A percentile compares a stretch with the other conserved stretches of the same genome.
Evolutionary conservation across 768 basidiomycete species (phyloP).

Genomic region (Tulasnella sp.): DNA sequence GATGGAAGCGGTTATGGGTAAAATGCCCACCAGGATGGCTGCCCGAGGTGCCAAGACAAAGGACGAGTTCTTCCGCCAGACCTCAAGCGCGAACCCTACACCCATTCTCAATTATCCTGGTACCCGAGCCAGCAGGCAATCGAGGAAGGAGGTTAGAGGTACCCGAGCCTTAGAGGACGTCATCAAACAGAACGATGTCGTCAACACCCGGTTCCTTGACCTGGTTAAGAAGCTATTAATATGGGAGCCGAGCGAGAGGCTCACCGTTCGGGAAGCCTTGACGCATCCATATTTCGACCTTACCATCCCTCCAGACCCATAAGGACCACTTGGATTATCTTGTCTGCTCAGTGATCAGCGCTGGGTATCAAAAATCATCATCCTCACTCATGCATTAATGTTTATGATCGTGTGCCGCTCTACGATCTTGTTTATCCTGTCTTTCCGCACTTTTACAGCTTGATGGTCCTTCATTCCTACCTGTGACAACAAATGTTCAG

Average conservation of each 20-base stretch:
- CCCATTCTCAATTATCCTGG: slow-evolving; percentile 75
- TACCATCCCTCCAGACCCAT: slow-evolving; percentile 26
- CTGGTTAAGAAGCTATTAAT: slow-evolving; percentile 81
- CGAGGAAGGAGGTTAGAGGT: slow-evolving; percentile 87
- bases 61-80: slow-evolving; percentile 84
- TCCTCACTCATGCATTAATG: slow-evolving; percentile 3
- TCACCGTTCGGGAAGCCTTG: slow-evolving; percentile 83
- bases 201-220: slow-evolving; percentile 79
- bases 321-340: slow-evolving; percentile 6
- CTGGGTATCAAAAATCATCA: neutral
- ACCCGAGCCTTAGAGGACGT: slow-evolving; percentile 81
- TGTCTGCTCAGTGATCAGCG: neutral
- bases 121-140: slow-evolving; percentile 70
- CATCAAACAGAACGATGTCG: slow-evolving; percentile 67
- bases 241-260: slow-evolving; percentile 85
- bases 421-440: neutral
- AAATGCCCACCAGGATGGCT: slow-evolving; percentile 86
- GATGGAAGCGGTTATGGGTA: slow-evolving; percentile 99
- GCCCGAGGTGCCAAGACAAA: slow-evolving; percentile 71
- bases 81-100: slow-evolving; percentile 43
- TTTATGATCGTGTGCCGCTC: neutral
- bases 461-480: neutral
- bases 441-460: neutral
- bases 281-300: slow-evolving; percentile 75
- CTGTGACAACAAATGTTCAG: neutral